Percentiles rank a stretch among this genome's conserved stretches.
Conservation (phyloP, 306 rosid genomes). For the Abrus precatorius region DNA sequence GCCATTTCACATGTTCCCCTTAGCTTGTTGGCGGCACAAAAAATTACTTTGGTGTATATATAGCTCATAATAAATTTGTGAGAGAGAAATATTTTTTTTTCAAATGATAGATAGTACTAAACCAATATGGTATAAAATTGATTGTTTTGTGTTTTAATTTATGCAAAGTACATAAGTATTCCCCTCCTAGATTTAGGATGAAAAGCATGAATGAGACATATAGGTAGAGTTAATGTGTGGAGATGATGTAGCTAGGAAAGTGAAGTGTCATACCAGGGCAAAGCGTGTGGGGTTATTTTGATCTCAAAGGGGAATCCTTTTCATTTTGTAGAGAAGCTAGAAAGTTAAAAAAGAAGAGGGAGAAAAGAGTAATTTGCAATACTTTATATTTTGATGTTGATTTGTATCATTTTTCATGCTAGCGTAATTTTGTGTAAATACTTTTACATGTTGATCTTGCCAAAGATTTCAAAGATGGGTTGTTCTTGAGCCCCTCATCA, state of each 20-base stretch:
- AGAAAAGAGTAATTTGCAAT: conserved; percentile 33
- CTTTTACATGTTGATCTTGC: conserved; percentile 29
- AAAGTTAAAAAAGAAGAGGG: conserved; percentile 47
- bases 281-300: conserved; percentile 53
- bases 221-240: conserved; percentile 34
- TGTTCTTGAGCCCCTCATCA: conserved; percentile 51
- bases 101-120: background rate
- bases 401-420: conserved; percentile 38
- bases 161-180: conserved; percentile 14
- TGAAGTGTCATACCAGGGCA: conserved; percentile 49
- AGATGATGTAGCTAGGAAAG: conserved; percentile 50
- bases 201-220: conserved; percentile 36
- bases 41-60: conserved; percentile 24
- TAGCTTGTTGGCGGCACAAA: conserved; percentile 41
- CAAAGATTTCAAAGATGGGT: conserved; percentile 35
- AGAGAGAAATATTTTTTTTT: background rate
- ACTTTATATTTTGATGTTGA: conserved; percentile 40
- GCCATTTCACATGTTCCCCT: conserved; percentile 61
- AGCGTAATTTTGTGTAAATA: conserved; percentile 6
- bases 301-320: conserved; percentile 40
- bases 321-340: conserved; percentile 41
- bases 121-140: conserved; percentile 27
- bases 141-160: conserved; percentile 36
- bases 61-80: conserved; percentile 39
- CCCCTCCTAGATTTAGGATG: conserved; percentile 37